These are phyloP conservation scores for Tympanopsis confertula DNA, from an alignment of 2,329 filamentous ascomycete genomes.

Conservation along the genomic window DNA sequence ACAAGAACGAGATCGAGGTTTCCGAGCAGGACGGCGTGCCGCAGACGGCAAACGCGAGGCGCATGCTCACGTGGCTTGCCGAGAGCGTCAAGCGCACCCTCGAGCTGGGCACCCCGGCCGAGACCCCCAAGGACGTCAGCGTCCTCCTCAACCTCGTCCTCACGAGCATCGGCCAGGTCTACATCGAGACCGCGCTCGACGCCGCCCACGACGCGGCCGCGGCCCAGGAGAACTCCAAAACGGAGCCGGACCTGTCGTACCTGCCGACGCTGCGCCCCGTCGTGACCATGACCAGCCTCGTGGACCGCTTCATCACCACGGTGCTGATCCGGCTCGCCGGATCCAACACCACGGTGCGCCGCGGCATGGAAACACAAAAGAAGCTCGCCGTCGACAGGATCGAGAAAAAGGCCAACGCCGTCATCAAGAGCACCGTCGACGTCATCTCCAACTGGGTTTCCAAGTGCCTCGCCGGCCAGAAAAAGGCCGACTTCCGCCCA, in stretches of 20 bases:
- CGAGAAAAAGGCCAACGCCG: conserved; percentile 67
- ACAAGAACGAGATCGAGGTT: conserved; percentile 80
- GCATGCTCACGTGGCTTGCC: conserved; percentile 95
- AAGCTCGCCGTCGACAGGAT: conserved; percentile 63
- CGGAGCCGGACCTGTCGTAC: conserved; percentile 79
- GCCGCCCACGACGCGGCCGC: conserved; percentile 64
- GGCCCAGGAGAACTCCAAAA: conserved; percentile 66
- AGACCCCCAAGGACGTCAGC: conserved; percentile 89
- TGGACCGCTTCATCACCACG: conserved; percentile 82
- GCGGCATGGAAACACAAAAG: conserved; percentile 78
- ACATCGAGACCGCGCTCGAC: conserved; percentile 55
- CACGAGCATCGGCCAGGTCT: conserved; percentile 76
- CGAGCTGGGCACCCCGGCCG: conserved; percentile 75
- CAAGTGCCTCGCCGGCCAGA: conserved; percentile 64
- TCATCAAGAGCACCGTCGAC: conserved; percentile 44
- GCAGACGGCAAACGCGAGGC: conserved; percentile 77
- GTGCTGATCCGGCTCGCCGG: conserved; percentile 84
- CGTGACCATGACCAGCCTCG: conserved; percentile 81
- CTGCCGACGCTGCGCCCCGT: conserved; percentile 68
- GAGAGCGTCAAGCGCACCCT: conserved; percentile 85
- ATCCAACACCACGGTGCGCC: conserved; percentile 77
- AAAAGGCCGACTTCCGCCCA: conserved; percentile 84
- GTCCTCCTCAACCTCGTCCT: conserved; percentile 74
- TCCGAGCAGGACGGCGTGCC: conserved; percentile 79
- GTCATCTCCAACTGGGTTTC: conserved; percentile 67